Evolutionary conservation across 805 yeast species (phyloP).

Genomic region (Yamadazyma tumulicola): DNA sequence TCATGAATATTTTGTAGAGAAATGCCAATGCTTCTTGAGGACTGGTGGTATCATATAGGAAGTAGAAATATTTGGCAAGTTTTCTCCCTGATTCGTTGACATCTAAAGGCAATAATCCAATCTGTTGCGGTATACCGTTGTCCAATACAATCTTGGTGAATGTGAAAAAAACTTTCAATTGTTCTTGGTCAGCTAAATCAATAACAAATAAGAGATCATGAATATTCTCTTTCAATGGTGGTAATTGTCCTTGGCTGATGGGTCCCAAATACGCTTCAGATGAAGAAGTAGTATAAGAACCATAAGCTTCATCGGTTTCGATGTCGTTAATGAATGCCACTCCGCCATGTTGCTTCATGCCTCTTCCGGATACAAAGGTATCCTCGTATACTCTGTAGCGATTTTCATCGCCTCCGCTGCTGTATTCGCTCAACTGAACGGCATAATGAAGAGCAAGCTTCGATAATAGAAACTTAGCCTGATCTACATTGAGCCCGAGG

Average conservation of each 20-base stretch:
- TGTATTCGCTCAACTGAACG: constrained; percentile 33
- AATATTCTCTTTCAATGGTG: constrained; percentile 67
- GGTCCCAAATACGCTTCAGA: constrained; percentile 40
- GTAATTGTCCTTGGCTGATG: constrained; percentile 51
- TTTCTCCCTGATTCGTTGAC: constrained; percentile 24
- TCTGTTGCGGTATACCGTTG: constrained; percentile 67
- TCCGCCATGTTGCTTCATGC: constrained; percentile 23
- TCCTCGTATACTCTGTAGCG: constrained; percentile 31
- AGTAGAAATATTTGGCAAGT: constrained; percentile 33
- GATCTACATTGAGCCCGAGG: constrained; percentile 28
- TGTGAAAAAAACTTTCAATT: constrained; percentile 48
- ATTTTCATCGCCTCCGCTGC: constrained; percentile 36
- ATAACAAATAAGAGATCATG: constrained; percentile 71
- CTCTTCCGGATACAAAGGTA: constrained; percentile 14
- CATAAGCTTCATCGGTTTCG: constrained; percentile 57
- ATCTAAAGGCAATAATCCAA: constrained; percentile 75
- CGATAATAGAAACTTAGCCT: constrained; percentile 29
- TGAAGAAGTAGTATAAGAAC: constrained; percentile 38
- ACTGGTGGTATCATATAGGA: constrained; percentile 25
- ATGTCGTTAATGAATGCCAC: constrained; percentile 77
- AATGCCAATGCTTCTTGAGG: constrained; percentile 37
- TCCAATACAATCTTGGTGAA: constrained; percentile 48
- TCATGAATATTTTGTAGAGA: constrained; percentile 33
- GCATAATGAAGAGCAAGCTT: constrained; percentile 41
- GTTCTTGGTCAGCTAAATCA: constrained; percentile 51